Evolutionary conservation across 2,329 filamentous ascomycete species (phyloP).

Genomic region (Paecilomyces niveus): DNA sequence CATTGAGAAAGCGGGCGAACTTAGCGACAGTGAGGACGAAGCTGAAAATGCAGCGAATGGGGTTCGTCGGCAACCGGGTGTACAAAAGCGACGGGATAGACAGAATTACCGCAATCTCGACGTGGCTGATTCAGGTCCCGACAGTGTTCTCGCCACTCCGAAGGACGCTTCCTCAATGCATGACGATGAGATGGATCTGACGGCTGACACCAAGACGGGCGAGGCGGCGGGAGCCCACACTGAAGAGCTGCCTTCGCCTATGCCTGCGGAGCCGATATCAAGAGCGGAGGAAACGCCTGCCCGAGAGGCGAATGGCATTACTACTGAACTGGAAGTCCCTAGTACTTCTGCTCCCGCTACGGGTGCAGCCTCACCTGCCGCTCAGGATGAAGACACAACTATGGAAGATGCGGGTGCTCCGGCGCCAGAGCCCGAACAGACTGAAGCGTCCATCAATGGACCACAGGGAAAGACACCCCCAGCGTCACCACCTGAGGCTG

Average conservation of each 20-base stretch:
- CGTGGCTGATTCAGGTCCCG: constrained; percentile 46
- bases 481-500: constrained; percentile 13
- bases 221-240: constrained; percentile 32
- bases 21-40: constrained; percentile 85
- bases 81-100: constrained; percentile 49
- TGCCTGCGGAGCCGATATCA: constrained; percentile 21
- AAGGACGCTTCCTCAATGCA: constrained; percentile 34
- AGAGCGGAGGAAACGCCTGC: constrained; percentile 25
- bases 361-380: constrained; percentile 20
- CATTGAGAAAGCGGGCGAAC: constrained; percentile 68
- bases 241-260: constrained; percentile 22
- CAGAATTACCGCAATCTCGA: constrained; percentile 55
- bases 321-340: constrained; percentile 22
- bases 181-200: constrained; percentile 37
- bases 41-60: constrained; percentile 66
- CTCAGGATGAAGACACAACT: constrained; percentile 28
- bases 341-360: constrained; percentile 22
- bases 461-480: constrained; percentile 20
- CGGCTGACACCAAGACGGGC: constrained; percentile 32
- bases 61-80: constrained; percentile 50
- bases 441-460: constrained; percentile 10
- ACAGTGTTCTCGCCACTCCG: constrained; percentile 45
- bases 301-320: constrained; percentile 24
- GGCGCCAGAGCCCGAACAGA: constrained; percentile 11
- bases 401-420: constrained; percentile 31